phyloP scores from a whole-genome alignment of 169 alveolate genomes.

The Eimeria sp. region DNA sequence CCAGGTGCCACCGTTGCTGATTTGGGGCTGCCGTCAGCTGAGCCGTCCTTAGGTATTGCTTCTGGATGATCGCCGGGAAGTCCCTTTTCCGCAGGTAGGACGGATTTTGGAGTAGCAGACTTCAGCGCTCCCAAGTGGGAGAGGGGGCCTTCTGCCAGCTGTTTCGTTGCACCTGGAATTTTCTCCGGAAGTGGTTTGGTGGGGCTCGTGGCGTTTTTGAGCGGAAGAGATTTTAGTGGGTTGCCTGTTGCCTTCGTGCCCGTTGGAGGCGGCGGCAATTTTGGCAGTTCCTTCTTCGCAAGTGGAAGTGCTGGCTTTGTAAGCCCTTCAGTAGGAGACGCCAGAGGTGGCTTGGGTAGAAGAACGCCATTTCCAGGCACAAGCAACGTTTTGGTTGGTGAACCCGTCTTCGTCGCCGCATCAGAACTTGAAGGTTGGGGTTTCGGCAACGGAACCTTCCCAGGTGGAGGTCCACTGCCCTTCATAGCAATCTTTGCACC shows the following conservation, averaged over 20 bases:
- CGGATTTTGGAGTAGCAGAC: neutral
- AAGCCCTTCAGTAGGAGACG: neutral
- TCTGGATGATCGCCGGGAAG: neutral
- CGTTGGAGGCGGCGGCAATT: conserved; percentile 5
- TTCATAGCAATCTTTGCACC: conserved; percentile 53
- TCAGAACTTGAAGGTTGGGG: conserved; percentile 6
- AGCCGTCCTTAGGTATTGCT: neutral
- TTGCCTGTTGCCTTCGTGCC: neutral
- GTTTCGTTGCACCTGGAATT: conserved; percentile 7
- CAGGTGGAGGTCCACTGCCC: conserved; percentile 70
- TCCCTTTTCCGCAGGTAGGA: conserved; percentile 18
- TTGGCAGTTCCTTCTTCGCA: conserved; percentile 21
- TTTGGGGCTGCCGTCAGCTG: neutral
- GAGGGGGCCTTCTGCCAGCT: conserved; percentile 1
- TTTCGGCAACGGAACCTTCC: conserved; percentile 36
- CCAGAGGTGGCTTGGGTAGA: conserved; percentile 10
- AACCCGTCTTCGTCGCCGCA: neutral
- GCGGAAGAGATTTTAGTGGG: neutral
- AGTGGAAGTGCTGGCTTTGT: neutral
- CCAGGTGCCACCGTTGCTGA: conserved; percentile 22
- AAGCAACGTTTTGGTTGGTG: conserved; percentile 16
- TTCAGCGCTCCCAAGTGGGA: neutral
- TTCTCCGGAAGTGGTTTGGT: neutral
- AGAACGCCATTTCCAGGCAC: neutral
- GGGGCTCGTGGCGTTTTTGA: neutral